Evolutionary conservation across 139 green algal species (phyloP), one percentile per base, ranked within the genome.

Genomic region (Dunaliella primolecta): DNA sequence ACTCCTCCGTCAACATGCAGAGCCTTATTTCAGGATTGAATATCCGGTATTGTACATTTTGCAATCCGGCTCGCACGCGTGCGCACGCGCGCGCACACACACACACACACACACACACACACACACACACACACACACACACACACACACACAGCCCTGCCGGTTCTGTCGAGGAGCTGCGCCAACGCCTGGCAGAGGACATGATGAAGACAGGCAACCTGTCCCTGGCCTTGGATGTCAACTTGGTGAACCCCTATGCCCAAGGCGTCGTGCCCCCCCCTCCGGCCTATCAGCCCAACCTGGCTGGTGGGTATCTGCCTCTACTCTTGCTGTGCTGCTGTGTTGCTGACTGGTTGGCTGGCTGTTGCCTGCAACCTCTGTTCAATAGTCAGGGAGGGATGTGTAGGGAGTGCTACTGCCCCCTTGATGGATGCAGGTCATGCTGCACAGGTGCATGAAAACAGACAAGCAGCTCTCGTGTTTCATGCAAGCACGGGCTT

Each of bases 161-260:
- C 15, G 46, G 84, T 77, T 37, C 64, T 0, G 2, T 87, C 11
- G 84, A 87, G 78, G 64, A 71, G 0, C 84, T 87, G 2, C 36
- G 36, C 1, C 78, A 87, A 1, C 84, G 84, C 36, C 78, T 87
- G n/a, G 83, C 83, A 71, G 84, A 87, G 57, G 35, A 70, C 32
- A 87, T 87, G 84, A 0, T 87, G 1, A 57, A 84, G 78, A 87
- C 78, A 57, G 46, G 46, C 46, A 64, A 64, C 46, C 7, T 64
- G 46, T 64, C 46, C 46, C 46, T 64, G 46, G 46, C 46, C 46
- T 15, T 64, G 46, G 46, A 64, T 64, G 46, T 64, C 7, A 64
- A 64, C 46, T 15, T 64, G 46, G 7, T 64, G 46, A 64, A 64
- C 46, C 46, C 46, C 7, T 64, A 64, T 15, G 46, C 46, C 46